A percentile compares a stretch with the other conserved stretches of the same genome.
Conservation (phyloP, 2,329 filamentous ascomycete genomes). For the Cladosporium austrohemisphaericum region DNA sequence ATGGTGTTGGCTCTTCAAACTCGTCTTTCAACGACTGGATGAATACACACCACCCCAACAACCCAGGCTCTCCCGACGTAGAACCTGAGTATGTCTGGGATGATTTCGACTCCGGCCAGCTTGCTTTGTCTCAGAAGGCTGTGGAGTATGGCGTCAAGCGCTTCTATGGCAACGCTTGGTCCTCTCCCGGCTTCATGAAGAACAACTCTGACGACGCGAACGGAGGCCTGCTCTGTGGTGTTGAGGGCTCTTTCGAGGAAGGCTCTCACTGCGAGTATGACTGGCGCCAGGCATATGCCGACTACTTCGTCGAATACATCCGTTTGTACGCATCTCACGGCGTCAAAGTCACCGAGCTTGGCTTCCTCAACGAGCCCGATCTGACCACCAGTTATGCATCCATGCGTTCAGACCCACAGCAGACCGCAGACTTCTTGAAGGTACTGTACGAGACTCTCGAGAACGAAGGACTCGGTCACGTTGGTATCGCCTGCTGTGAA, state of each 20-base stretch:
- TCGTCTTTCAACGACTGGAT: conserved; percentile 29
- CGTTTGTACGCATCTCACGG: conserved; percentile 44
- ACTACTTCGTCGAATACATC: conserved; percentile 48
- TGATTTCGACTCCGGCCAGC: conserved; percentile 45
- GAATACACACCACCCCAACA: conserved; percentile 27
- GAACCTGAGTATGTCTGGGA: conserved; percentile 47
- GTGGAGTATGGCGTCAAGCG: conserved; percentile 40
- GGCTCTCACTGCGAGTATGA: conserved; percentile 32
- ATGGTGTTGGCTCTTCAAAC: conserved; percentile 40
- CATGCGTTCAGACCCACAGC: conserved; percentile 43
- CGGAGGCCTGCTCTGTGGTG: conserved; percentile 45
- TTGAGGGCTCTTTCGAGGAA: conserved; percentile 29
- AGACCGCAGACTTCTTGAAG: conserved; percentile 50
- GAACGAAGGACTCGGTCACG: conserved; percentile 31
- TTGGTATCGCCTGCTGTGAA: conserved; percentile 43
- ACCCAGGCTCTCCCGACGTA: conserved; percentile 41
- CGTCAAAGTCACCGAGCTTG: conserved; percentile 35
- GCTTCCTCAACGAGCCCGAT: conserved; percentile 36
- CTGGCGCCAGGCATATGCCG: conserved; percentile 48
- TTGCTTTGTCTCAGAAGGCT: conserved; percentile 50
- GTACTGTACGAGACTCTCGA: conserved; percentile 40
- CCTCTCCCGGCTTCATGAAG: conserved; percentile 50
- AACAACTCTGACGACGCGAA: conserved; percentile 38
- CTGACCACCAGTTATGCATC: conserved; percentile 38
- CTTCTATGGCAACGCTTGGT: conserved; percentile 49